A percentile compares a stretch with the other conserved stretches of the same genome.
phyloP scores from a whole-genome alignment of 2,329 filamentous ascomycete genomes.

The Trichoderma endophyticum region DNA sequence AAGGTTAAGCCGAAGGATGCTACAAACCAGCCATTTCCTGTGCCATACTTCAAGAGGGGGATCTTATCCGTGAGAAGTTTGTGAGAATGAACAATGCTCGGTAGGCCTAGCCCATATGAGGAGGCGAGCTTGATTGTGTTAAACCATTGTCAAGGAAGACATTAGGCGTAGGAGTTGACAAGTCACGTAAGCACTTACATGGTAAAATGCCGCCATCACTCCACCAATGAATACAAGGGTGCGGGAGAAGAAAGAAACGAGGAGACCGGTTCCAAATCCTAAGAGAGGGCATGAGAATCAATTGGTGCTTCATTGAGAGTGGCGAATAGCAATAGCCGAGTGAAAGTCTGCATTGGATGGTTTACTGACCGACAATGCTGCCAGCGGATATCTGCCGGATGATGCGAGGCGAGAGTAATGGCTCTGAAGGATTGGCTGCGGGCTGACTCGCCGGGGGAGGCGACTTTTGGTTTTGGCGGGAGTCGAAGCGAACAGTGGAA shows the following conservation, averaged over 20 bases:
- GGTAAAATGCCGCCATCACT: constrained; percentile 58
- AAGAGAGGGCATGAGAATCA: neutral
- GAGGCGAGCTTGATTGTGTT: constrained; percentile 39
- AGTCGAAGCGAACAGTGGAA: constrained; percentile 31
- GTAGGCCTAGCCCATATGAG: constrained; percentile 41
- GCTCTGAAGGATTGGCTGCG: constrained; percentile 21
- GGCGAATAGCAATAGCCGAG: neutral
- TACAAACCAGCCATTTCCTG: constrained; percentile 62
- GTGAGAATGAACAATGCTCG: constrained; percentile 37
- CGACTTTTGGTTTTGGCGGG: constrained; percentile 25
- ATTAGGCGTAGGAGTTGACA: neutral
- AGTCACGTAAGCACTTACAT: constrained; percentile 45
- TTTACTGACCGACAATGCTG: constrained; percentile 47
- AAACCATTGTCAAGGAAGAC: constrained; percentile 8
- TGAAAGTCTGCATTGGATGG: neutral
- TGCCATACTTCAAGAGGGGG: constrained; percentile 47
- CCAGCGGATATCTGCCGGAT: constrained; percentile 53
- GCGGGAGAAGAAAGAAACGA: constrained; percentile 68
- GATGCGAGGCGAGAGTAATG: constrained; percentile 29
- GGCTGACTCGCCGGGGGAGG: constrained; percentile 20
- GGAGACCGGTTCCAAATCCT: constrained; percentile 63
- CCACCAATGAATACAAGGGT: constrained; percentile 66
- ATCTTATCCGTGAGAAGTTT: constrained; percentile 36
- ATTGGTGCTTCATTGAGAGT: neutral
- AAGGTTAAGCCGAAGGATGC: constrained; percentile 71